Conservation (phyloP, 148 eudicot species). For the Rhododendron mucronatum region DNA sequence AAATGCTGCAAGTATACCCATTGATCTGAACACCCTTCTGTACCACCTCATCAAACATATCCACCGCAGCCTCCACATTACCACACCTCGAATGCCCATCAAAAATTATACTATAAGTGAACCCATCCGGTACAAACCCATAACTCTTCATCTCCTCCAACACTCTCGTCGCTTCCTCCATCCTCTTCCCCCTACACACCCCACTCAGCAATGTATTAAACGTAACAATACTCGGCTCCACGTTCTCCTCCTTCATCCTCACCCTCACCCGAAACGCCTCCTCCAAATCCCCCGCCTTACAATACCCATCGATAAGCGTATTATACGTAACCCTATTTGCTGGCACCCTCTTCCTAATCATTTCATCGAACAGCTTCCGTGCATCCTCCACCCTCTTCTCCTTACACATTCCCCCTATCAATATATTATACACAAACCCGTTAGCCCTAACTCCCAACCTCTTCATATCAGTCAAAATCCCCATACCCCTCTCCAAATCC, state of each 20-base stretch:
- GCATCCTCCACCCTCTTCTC: slow-evolving; percentile 58
- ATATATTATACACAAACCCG: slow-evolving; percentile 74
- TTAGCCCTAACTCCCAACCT: slow-evolving; percentile 29
- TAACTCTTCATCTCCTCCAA: slow-evolving; percentile 55
- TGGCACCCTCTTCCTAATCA: slow-evolving; percentile 39
- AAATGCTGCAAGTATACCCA: slow-evolving; percentile 45
- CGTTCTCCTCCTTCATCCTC: slow-evolving; percentile 51
- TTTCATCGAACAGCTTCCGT: slow-evolving; percentile 62
- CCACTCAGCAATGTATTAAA: slow-evolving; percentile 72
- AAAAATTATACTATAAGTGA: slow-evolving; percentile 60
- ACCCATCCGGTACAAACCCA: slow-evolving; percentile 68
- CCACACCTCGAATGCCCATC: slow-evolving; percentile 60
- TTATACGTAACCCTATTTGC: slow-evolving; percentile 61
- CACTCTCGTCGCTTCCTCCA: slow-evolving; percentile 45
- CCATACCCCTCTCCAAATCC: slow-evolving; percentile 48
- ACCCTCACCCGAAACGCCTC: slow-evolving; percentile 56
- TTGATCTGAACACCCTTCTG: slow-evolving; percentile 39
- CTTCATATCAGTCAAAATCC: slow-evolving; percentile 43
- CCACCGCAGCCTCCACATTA: slow-evolving; percentile 36
- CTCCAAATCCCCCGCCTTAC: slow-evolving; percentile 63
- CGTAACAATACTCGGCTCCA: slow-evolving; percentile 52
- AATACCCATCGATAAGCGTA: slow-evolving; percentile 77
- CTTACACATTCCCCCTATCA: slow-evolving; percentile 77
- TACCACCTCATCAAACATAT: slow-evolving; percentile 38
- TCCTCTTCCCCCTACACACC: slow-evolving; percentile 51